These are phyloP conservation scores for Cunninghamia lanceolata DNA, from an alignment of 75 land plant species.

Conservation along the genomic window DNA sequence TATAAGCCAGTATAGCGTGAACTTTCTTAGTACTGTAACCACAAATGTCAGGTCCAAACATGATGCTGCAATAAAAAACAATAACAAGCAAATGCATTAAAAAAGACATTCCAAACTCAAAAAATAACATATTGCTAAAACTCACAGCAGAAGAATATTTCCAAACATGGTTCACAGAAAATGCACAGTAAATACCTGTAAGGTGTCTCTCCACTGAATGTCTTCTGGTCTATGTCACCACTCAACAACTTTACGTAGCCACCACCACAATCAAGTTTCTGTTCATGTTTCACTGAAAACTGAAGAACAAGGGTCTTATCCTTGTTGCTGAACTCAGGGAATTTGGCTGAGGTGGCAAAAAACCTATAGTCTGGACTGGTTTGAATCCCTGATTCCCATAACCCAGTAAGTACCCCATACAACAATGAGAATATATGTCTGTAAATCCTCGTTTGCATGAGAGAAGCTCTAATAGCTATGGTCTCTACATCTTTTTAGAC, in stretches of 20 bases:
- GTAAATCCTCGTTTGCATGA: background rate
- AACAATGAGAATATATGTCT: no score
- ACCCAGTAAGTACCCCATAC: background rate
- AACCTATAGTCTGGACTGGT: constrained; percentile 52
- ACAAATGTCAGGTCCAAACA: constrained; percentile 99
- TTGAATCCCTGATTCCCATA: constrained; percentile 46
- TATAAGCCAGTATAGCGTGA: constrained; percentile 71
- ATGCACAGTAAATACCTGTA: constrained; percentile 41
- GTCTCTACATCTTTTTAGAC: background rate
- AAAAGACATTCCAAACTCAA: background rate
- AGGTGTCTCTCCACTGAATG: constrained; percentile 66
- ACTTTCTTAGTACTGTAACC: constrained; percentile 80
- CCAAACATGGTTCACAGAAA: background rate
- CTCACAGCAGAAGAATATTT: background rate
- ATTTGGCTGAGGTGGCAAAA: constrained; percentile 54
- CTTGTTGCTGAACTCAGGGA: constrained; percentile 55
- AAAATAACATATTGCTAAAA: background rate
- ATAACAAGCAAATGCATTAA: background rate
- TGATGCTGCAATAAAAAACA: constrained; percentile 59
- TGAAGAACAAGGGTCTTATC: constrained; percentile 63
- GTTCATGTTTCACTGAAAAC: constrained; percentile 71
- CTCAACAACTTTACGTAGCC: constrained; percentile 62
- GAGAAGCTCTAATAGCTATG: background rate
- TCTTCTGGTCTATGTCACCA: constrained; percentile 57
- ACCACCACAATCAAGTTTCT: constrained; percentile 73